Evolutionary conservation across 2,329 filamentous ascomycete genomes (phyloP).

Genomic region (Apiospora malaysiana): DNA sequence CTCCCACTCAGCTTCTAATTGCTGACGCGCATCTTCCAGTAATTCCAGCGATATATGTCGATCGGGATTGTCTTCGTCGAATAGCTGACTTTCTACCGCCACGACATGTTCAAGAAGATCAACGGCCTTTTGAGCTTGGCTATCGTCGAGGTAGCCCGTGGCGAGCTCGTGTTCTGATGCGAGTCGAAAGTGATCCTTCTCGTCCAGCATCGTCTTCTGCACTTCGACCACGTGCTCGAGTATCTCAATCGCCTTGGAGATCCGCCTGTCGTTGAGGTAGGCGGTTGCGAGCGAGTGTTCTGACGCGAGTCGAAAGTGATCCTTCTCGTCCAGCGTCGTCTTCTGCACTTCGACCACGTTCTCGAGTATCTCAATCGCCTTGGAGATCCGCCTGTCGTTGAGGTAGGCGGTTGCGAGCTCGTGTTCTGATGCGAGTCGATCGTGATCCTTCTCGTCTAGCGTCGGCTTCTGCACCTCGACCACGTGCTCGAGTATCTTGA

Average conservation of each 20-base stretch:
- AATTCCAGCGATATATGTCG: no score
- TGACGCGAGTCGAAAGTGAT: slow-evolving; percentile 1
- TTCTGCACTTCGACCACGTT: slow-evolving; percentile 18
- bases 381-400: slow-evolving; percentile 23
- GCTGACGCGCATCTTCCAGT: no score
- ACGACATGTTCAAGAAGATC: no score
- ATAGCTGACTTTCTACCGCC: no score
- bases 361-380: slow-evolving; percentile 31
- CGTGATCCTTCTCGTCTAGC: slow-evolving; percentile 3
- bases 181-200: slow-evolving; percentile 17
- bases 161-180: slow-evolving; percentile 26
- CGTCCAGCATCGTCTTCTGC: background rate
- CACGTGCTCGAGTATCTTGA: slow-evolving; percentile 26
- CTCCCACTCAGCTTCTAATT: no score
- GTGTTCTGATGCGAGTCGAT: slow-evolving; percentile 5
- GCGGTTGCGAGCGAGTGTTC: slow-evolving; percentile 29
- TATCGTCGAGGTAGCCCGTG: slow-evolving; percentile 28
- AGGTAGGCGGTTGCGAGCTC: slow-evolving; percentile 31
- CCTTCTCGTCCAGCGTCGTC: slow-evolving; percentile 1
- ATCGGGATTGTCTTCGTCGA: no score
- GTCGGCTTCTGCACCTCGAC: background rate
- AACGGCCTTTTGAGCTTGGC: no score
- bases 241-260: slow-evolving; percentile 31
- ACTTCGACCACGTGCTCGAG: slow-evolving; percentile 29
- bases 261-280: slow-evolving; percentile 28